These are phyloP conservation scores for Podospora pseudopauciseta DNA, from an alignment of 495 filamentous ascomycete species.

Conservation along the genomic window DNA sequence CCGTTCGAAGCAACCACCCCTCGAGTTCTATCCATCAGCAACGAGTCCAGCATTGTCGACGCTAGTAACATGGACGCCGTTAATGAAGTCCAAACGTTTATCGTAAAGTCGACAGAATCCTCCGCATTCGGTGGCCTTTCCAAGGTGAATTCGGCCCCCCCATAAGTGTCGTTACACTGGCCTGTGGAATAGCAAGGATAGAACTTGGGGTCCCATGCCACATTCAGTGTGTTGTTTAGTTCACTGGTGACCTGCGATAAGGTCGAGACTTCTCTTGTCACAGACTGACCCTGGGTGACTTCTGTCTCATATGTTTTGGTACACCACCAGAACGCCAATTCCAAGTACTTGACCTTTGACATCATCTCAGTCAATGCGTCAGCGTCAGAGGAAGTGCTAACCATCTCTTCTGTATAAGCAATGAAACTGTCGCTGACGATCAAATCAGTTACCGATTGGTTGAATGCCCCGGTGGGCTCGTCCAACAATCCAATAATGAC, in stretches of 20 bases:
- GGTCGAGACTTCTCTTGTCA: slow-evolving; percentile 9
- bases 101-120: slow-evolving; percentile 4
- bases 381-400: slow-evolving; percentile 3
- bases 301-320: slow-evolving; percentile 16
- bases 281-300: neutral
- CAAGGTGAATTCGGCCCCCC: slow-evolving; percentile 7
- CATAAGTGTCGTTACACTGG: slow-evolving; percentile 19
- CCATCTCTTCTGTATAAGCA: slow-evolving; percentile 20
- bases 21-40: slow-evolving; percentile 15
- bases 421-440: slow-evolving; percentile 21
- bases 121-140: slow-evolving; percentile 7
- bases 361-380: slow-evolving; percentile 7
- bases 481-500: slow-evolving; percentile 13
- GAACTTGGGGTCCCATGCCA: slow-evolving; percentile 15
- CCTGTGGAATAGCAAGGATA: slow-evolving; percentile 17
- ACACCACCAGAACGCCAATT: slow-evolving; percentile 23
- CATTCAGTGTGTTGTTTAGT: slow-evolving; percentile 7
- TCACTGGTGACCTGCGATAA: neutral
- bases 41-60: slow-evolving; percentile 15
- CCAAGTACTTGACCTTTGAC: slow-evolving; percentile 19
- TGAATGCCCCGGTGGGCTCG: slow-evolving; percentile 17
- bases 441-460: slow-evolving; percentile 15
- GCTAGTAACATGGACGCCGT: slow-evolving; percentile 11
- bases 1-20: slow-evolving; percentile 16
- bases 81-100: slow-evolving; percentile 20